These are phyloP conservation scores for Hypoxylon sp. DNA, from an alignment of 2,329 filamentous ascomycete genomes.

Conservation along the genomic window DNA sequence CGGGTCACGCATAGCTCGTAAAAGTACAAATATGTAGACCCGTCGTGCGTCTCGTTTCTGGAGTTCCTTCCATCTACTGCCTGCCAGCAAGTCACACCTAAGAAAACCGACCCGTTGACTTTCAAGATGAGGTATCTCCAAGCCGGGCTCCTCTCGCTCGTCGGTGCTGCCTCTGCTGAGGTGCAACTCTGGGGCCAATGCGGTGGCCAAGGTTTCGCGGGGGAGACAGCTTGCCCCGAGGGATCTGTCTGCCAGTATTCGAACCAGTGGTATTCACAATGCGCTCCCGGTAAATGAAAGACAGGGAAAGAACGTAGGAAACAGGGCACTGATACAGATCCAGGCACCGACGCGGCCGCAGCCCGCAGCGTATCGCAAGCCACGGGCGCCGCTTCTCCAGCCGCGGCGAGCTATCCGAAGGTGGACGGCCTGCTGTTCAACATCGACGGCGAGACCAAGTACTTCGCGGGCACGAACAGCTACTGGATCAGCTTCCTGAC, in stretches of 20 bases:
- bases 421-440: constrained; percentile 52
- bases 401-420: constrained; percentile 42
- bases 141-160: constrained; percentile 42
- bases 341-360: constrained; percentile 17
- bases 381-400: constrained; percentile 35
- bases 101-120: not conserved
- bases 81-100: not conserved
- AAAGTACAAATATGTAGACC: constrained; percentile 21
- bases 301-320: constrained; percentile 3
- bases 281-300: constrained; percentile 46
- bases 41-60: not conserved
- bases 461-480: constrained; percentile 65
- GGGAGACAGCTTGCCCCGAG: constrained; percentile 50
- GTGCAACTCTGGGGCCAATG: constrained; percentile 52
- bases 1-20: not conserved
- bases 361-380: constrained; percentile 8
- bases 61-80: not conserved
- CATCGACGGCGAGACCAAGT: constrained; percentile 58
- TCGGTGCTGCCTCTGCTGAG: constrained; percentile 42
- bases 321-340: constrained; percentile 19
- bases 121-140: constrained; percentile 46
- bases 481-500: constrained; percentile 67
- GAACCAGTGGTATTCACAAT: constrained; percentile 55
- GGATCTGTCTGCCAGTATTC: constrained; percentile 49
- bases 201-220: constrained; percentile 52